Evolutionary conservation across 2,329 filamentous ascomycete genomes (phyloP), one percentile per base, ranked within the genome.

Genomic region (Fusarium sp.): DNA sequence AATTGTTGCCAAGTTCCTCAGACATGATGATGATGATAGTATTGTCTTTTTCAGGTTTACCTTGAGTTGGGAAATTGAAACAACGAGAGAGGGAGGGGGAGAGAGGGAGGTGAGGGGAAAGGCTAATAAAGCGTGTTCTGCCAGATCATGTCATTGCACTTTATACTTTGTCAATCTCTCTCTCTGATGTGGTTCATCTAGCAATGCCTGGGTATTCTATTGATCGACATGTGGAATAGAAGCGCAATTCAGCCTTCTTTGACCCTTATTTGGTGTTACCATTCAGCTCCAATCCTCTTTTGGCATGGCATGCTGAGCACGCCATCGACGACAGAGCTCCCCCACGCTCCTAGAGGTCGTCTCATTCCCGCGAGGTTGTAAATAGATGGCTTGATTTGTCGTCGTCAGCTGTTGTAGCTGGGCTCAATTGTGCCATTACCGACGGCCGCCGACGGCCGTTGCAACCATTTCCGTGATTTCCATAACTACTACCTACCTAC

Each of bases 1-100:
- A 95, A 76, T 88, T 85, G 68, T 81, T 82, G 76, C 80, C 82
- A 37, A 81, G 70, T 55, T 83, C 79, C 41, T 60, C 56, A 37
- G 76, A 71, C 75, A 76, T 76, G 53, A 36, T 73, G 61, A 49
- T 32, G 6, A 25, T 25, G 23, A 36, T n/a, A 17, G 3, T 14
- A 33, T 33, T 25, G 6, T 8, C 23, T 25, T 4, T 23, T 23
- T 25, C 23, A 25, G 23, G 8, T 25, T 6, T 19, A 19, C 19
- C 19, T 19, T 3, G 19, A 19, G 19, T 19, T 19, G 8, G 8
- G 23, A 5, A 5, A 25, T 25, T 25, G 6, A 10, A 17, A 6
- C 5, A 19, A 19, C 4, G 19, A 10, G 25, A 31, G 31, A 35
- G 17, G 29, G 27, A 42, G 71, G 68, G 62, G 70, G 61, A 71